Conservation (phyloP, 345 rosid species). For the Eucalyptus pumila region DNA sequence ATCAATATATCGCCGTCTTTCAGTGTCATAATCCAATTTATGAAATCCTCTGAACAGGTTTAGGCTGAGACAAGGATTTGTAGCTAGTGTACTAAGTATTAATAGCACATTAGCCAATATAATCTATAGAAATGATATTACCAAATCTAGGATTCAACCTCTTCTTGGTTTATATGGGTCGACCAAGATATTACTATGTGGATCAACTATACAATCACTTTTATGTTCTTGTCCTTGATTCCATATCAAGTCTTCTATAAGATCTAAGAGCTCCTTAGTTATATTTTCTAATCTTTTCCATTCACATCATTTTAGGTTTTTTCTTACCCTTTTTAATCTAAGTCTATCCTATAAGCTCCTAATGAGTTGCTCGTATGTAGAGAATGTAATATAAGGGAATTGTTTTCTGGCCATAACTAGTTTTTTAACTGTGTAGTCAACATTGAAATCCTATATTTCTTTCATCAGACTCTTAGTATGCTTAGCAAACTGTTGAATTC, state of each 20-base stretch:
- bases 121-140: neutral
- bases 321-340: neutral
- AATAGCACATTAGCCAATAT: neutral
- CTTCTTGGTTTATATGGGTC: neutral
- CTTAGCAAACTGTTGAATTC: neutral
- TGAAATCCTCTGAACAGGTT: neutral
- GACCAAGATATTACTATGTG: neutral
- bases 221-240: neutral
- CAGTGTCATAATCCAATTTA: neutral
- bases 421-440: neutral
- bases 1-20: neutral
- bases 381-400: neutral
- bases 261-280: neutral
- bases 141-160: neutral
- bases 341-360: neutral
- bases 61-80: neutral
- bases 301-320: neutral
- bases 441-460: neutral
- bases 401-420: neutral
- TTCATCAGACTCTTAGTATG: neutral
- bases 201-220: neutral
- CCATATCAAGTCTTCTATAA: neutral
- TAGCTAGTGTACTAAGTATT: neutral
- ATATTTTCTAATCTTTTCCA: neutral
- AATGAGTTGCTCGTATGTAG: neutral